A percentile compares a stretch with the other conserved stretches of the same genome.
Conservation (phyloP, 208 protist species). For the Crithidia thermophila region DNA sequence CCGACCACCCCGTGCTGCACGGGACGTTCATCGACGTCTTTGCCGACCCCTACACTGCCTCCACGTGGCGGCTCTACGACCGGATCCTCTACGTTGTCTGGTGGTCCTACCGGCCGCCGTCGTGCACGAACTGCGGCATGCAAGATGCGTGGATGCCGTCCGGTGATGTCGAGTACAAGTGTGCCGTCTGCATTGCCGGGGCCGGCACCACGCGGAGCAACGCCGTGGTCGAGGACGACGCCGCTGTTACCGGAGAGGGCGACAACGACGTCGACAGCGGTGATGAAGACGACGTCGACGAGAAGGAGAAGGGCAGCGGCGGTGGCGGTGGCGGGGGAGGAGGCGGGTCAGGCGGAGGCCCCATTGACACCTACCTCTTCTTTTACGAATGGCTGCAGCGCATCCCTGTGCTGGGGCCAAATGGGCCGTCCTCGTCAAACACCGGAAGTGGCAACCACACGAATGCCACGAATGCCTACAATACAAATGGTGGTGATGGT, state of each 20-base stretch:
- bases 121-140: slow-evolving; percentile 70
- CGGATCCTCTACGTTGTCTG: slow-evolving; percentile 87
- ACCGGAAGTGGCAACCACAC: background rate
- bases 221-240: slow-evolving; percentile 63
- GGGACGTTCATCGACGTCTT: slow-evolving; percentile 74
- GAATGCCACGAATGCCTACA: background rate
- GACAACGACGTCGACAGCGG: slow-evolving; percentile 32
- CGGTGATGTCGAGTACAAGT: slow-evolving; percentile 65
- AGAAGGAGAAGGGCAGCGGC: background rate
- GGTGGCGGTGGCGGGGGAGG: slow-evolving; percentile 18
- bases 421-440: background rate
- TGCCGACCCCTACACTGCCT: slow-evolving; percentile 46
- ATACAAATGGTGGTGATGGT: background rate
- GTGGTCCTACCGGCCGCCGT: slow-evolving; percentile 71
- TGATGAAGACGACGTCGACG: slow-evolving; percentile 30
- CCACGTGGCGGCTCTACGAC: slow-evolving; percentile 66
- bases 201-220: slow-evolving; percentile 58
- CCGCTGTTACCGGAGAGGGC: slow-evolving; percentile 17
- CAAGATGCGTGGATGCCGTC: slow-evolving; percentile 73
- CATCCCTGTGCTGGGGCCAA: slow-evolving; percentile 21
- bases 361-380: slow-evolving; percentile 58
- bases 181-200: slow-evolving; percentile 59
- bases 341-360: slow-evolving; percentile 14
- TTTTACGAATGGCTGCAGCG: slow-evolving; percentile 73
- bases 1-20: slow-evolving; percentile 48